phyloP scores from a whole-genome alignment of 768 basidiomycete species.

The Tricholoma sp. region DNA sequence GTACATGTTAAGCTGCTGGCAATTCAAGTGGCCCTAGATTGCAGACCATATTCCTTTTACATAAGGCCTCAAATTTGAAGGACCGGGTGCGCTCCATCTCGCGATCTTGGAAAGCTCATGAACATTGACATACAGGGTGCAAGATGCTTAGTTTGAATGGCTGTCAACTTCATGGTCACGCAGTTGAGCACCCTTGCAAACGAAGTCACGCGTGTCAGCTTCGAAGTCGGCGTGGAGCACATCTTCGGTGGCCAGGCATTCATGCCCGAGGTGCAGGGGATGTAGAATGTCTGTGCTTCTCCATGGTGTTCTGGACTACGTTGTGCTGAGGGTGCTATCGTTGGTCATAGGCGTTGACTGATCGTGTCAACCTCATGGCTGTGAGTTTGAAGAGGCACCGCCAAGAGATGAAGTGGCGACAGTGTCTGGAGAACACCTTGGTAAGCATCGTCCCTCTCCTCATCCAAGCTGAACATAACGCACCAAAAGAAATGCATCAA shows the following conservation, averaged over 20 bases:
- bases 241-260: slow-evolving; percentile 90
- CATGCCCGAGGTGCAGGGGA: slow-evolving; percentile 87
- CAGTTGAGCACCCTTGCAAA: slow-evolving; percentile 70
- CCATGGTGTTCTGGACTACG: background rate
- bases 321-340: background rate
- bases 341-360: slow-evolving; percentile 44
- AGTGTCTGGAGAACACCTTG: slow-evolving; percentile 72
- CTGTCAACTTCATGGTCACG: slow-evolving; percentile 83
- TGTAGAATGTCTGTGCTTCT: slow-evolving; percentile 63
- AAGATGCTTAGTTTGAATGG: slow-evolving; percentile 90
- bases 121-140: too few species aligned
- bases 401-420: slow-evolving; percentile 76
- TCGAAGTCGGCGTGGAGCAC: slow-evolving; percentile 91
- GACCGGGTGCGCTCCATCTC: slow-evolving; percentile 90
- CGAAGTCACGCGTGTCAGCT: slow-evolving; percentile 82
- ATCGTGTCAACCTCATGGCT: slow-evolving; percentile 87
- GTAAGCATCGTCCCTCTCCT: slow-evolving; percentile 37
- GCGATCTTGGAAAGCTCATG: slow-evolving; percentile 79
- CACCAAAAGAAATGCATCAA: slow-evolving; percentile 70
- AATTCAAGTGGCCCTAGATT: too few species aligned
- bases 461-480: slow-evolving; percentile 2
- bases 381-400: slow-evolving; percentile 89
- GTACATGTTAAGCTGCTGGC: too few species aligned
- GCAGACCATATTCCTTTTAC: too few species aligned
- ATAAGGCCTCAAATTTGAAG: slow-evolving; percentile 55